Evolutionary conservation across 2,329 filamentous ascomycete species (phyloP), one percentile per base, ranked within the genome.

Genomic region (Fusarium guadeloupense): DNA sequence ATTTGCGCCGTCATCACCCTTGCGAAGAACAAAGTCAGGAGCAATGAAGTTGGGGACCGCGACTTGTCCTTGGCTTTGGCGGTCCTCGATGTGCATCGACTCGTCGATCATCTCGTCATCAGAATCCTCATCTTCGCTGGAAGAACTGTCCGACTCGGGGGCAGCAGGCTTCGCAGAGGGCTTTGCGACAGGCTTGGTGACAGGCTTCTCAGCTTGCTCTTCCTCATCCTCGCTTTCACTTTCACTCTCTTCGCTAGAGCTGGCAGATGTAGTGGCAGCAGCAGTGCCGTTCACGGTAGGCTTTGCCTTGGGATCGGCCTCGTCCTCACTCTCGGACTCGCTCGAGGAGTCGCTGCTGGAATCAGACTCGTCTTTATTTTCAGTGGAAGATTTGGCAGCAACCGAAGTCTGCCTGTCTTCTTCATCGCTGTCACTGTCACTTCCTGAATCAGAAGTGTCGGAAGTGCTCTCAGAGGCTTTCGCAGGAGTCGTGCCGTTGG

Each of bases 1-100:
- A 19, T 72, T 74, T 54, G 71, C 62, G n/a, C 71, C 70, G 38
- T 73, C 71, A 21, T 75, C 68, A 12, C 75, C 80, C 62, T 83
- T 83, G 51, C 83, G 82, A 44, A 86, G 74, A 54, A 80, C 76
- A 61, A 86, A 86, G 50, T 84, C 80, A 6, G 81, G 84, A 12
- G 77, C 77, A 30, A 84, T 75, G 28, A 83, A 76, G 31, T 78
- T 77, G 23, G 77, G 74, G 4, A 83, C 57, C 39, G 81, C 79
- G 72, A 71, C 67, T 50, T 76, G 76, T 62, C 41, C 58, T 60
- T 47, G 42, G 23, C 54, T 45, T 34, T 73, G 64, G 14, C 75
- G 74, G 40, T 74, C 70, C 19, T 69, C 65, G n/a, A 77, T 72
- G 39, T 76, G 74, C 66, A 77, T 76, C 2, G 80, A 77, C 62